phyloP scores from a whole-genome alignment of 768 basidiomycete species.

The Amanita molliuscula region DNA sequence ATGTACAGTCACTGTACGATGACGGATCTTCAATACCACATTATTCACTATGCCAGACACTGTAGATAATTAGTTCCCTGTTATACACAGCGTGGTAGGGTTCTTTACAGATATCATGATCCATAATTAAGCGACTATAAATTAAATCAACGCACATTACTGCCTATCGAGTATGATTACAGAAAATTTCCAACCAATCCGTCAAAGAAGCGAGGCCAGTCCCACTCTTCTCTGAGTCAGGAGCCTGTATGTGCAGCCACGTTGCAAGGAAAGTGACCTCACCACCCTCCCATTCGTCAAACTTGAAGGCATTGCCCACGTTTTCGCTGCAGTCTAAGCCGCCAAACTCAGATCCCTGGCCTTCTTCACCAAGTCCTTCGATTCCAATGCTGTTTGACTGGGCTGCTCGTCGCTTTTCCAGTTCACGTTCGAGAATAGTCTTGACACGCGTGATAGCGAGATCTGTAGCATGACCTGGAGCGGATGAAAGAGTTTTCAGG shows the following conservation, averaged over 20 bases:
- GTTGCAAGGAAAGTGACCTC: conserved; percentile 61
- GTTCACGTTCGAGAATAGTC: conserved; percentile 72
- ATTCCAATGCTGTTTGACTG: conserved; percentile 58
- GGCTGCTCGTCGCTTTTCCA: conserved; percentile 63
- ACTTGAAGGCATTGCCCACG: conserved; percentile 50
- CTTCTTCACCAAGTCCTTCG: conserved; percentile 67
- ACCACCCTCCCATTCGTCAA: conserved; percentile 79
- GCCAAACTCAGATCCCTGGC: conserved; percentile 52
- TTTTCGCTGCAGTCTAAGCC: conserved; percentile 61
- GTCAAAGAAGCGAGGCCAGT: conserved; percentile 30
- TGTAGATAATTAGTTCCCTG: no score
- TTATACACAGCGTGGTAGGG: no score
- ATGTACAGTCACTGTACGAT: no score
- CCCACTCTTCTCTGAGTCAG: conserved; percentile 18
- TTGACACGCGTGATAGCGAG: conserved; percentile 64
- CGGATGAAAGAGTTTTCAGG: conserved; percentile 37
- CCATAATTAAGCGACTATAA: neutral
- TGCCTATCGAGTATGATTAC: neutral
- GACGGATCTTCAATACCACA: no score
- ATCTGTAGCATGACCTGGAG: conserved; percentile 22
- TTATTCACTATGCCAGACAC: no score
- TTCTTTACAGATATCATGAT: no score
- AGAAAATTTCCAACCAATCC: conserved; percentile 38
- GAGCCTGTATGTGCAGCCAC: conserved; percentile 25
- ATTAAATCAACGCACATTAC: neutral